Conservation (phyloP, 805 yeast species). For the Torulaspora delbrueckii region DNA sequence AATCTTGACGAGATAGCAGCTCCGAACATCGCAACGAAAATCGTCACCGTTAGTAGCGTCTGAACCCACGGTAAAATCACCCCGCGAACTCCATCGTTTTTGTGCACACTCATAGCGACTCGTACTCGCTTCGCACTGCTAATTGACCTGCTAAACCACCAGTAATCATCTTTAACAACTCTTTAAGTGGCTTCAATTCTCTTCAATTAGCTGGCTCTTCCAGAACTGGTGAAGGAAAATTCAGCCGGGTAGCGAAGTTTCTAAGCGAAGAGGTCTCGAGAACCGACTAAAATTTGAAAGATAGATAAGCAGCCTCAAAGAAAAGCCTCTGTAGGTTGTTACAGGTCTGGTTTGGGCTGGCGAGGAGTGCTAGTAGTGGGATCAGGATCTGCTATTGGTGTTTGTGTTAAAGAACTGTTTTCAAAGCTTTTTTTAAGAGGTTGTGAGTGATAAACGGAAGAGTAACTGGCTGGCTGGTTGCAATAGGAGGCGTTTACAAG, state of each 20-base stretch:
- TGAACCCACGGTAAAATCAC: conserved; percentile 11
- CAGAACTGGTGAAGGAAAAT: background rate
- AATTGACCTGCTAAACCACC: conserved; percentile 3
- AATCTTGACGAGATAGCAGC: conserved; percentile 91
- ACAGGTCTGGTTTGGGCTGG: background rate
- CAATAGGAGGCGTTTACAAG: background rate
- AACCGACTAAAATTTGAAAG: background rate
- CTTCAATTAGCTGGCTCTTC: background rate
- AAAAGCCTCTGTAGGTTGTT: background rate
- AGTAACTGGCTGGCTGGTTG: conserved; percentile 5
- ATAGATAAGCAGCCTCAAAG: background rate
- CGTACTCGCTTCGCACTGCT: background rate
- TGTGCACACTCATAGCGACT: conserved; percentile 1
- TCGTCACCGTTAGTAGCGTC: conserved; percentile 49
- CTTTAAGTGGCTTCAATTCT: background rate
- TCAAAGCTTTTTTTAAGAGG: background rate
- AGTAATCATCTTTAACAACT: background rate
- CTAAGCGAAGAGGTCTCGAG: background rate
- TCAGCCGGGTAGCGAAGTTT: background rate
- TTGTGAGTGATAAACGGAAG: background rate
- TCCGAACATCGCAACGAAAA: conserved; percentile 73
- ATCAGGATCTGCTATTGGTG: background rate
- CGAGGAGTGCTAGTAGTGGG: background rate
- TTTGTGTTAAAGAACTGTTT: background rate
- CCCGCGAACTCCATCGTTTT: background rate